phyloP scores from a whole-genome alignment of 2,329 filamentous ascomycete genomes.

The Diaporthe citri region DNA sequence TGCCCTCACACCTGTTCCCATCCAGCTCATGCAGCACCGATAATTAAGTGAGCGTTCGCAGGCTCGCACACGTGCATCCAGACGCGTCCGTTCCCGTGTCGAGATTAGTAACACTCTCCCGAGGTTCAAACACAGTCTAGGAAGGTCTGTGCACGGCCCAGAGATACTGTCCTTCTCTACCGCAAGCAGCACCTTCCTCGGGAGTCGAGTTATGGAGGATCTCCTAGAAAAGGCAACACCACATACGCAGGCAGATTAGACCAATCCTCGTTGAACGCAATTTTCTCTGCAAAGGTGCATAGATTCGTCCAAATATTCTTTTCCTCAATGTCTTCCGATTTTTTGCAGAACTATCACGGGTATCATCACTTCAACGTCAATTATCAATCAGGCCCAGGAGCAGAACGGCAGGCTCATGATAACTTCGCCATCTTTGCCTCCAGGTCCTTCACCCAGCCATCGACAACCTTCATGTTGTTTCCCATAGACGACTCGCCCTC shows the following conservation, averaged over 20 bases:
- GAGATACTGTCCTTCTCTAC: not conserved
- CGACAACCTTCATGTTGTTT: slow-evolving; percentile 86
- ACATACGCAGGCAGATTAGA: not conserved
- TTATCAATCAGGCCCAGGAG: slow-evolving; percentile 38
- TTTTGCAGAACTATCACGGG: slow-evolving; percentile 44
- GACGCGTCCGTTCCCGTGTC: slow-evolving; percentile 26
- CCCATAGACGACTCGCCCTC: slow-evolving; percentile 78
- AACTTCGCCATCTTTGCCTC: slow-evolving; percentile 80
- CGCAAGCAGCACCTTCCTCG: not conserved
- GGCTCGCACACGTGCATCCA: slow-evolving; percentile 1
- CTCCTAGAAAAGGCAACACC: not conserved
- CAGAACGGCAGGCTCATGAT: slow-evolving; percentile 49
- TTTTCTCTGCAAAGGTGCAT: not conserved
- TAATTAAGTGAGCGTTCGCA: not conserved
- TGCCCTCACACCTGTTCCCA: not conserved
- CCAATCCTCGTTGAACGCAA: too few species aligned
- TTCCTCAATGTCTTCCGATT: not conserved
- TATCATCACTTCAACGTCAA: slow-evolving; percentile 51
- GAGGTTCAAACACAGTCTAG: not conserved
- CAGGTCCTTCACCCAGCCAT: slow-evolving; percentile 88
- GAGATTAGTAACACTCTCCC: slow-evolving; percentile 1
- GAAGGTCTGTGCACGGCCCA: slow-evolving; percentile 11
- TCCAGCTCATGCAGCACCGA: not conserved
- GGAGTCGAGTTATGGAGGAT: not conserved
- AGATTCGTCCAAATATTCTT: not conserved